Evolutionary conservation across 139 green algal species (phyloP).

Genomic region (Auxenochlorella pyrenoidosa): DNA sequence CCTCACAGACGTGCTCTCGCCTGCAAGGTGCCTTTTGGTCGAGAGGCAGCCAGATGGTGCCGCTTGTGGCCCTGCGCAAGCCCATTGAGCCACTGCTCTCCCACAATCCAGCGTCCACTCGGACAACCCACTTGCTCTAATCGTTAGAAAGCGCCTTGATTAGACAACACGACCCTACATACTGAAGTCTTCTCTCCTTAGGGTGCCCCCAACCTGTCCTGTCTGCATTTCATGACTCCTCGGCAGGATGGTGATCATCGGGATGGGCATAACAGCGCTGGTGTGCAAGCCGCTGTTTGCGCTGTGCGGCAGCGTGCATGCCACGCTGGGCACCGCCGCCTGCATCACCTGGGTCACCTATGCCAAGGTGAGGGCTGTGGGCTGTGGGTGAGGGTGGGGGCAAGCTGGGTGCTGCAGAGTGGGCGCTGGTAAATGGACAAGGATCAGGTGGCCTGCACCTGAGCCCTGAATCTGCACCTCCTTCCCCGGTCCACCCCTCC

Average conservation of each 20-base stretch:
- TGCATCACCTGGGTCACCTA: slow-evolving; percentile 80
- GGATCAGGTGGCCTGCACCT: too few species aligned
- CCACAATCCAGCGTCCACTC: background rate
- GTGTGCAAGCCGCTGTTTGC: slow-evolving; percentile 91
- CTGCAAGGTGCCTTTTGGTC: slow-evolving; percentile 44
- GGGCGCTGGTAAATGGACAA: too few species aligned
- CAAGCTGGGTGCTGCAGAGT: too few species aligned
- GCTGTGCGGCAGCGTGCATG: slow-evolving; percentile 62
- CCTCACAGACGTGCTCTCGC: slow-evolving; percentile 77
- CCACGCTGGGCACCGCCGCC: slow-evolving; percentile 60
- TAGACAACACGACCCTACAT: too few species aligned
- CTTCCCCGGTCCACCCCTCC: background rate
- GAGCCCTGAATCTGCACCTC: too few species aligned
- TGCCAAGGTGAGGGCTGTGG: slow-evolving; percentile 55
- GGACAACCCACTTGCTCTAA: too few species aligned
- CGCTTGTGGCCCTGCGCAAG: background rate
- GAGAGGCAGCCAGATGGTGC: background rate
- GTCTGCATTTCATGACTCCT: too few species aligned
- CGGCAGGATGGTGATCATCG: slow-evolving; percentile 79
- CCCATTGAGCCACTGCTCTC: background rate
- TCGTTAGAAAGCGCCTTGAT: too few species aligned
- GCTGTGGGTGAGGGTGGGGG: background rate
- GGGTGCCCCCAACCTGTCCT: too few species aligned
- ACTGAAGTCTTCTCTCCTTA: too few species aligned
- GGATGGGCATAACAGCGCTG: slow-evolving; percentile 75